Conservation (phyloP, 1,284 basidiomycete species). For the Vanrija sp. region DNA sequence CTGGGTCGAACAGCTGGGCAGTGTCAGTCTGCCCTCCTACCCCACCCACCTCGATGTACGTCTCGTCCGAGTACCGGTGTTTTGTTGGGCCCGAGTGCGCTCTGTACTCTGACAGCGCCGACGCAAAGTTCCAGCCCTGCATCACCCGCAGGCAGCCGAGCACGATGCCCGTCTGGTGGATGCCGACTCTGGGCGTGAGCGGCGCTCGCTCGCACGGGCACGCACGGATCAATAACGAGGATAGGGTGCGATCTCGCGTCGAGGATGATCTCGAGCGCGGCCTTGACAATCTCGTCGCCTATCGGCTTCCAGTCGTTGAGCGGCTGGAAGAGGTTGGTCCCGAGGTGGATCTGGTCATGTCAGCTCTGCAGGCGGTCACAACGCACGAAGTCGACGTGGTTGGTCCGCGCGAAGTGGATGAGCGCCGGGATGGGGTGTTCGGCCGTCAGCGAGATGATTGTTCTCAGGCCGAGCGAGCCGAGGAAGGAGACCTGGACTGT, state of each 20-base stretch:
- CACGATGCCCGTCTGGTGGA: conserved; percentile 46
- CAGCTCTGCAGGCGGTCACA: neutral
- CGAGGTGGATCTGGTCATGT: conserved; percentile 38
- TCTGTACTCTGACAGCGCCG: conserved; percentile 44
- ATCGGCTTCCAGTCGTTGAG: conserved; percentile 44
- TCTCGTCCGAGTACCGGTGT: conserved; percentile 46
- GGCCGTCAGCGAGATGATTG: conserved; percentile 43
- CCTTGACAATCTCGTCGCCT: conserved; percentile 43
- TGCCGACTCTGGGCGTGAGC: conserved; percentile 32
- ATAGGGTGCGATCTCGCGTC: conserved; percentile 38
- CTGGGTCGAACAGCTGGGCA: conserved; percentile 42
- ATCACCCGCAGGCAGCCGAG: conserved; percentile 41
- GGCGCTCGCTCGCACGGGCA: neutral
- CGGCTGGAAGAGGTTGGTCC: conserved; percentile 38
- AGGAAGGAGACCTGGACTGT: conserved; percentile 40
- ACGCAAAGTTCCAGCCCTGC: conserved; percentile 49
- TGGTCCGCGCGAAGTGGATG: conserved; percentile 21
- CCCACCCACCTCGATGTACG: conserved; percentile 44
- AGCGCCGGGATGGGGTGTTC: conserved; percentile 43
- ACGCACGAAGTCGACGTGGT: conserved; percentile 38
- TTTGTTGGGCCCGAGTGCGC: conserved; percentile 43
- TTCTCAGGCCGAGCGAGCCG: conserved; percentile 33
- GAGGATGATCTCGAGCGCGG: conserved; percentile 41
- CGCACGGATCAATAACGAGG: conserved; percentile 45
- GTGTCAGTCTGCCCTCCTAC: neutral